Percentiles rank a stretch among this genome's conserved stretches.
Evolutionary conservation across 176 grass and related monocot species (phyloP).

Genomic region (Eragrostis curvula): DNA sequence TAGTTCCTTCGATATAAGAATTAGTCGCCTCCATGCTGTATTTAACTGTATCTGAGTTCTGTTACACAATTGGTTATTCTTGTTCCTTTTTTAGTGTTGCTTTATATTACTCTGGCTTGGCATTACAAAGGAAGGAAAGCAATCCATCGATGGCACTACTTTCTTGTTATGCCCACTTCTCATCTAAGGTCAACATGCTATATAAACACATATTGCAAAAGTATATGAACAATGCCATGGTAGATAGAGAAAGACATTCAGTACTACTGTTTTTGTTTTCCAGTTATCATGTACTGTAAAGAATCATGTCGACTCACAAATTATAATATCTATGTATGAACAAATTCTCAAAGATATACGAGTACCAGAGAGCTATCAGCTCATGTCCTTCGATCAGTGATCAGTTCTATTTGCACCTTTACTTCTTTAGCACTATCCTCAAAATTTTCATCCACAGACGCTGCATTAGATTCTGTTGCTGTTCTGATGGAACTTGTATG

Average conservation of each 20-base stretch:
- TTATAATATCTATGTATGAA: slow-evolving; percentile 19
- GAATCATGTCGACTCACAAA: slow-evolving; percentile 34
- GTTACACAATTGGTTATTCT: not conserved
- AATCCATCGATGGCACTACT: not conserved
- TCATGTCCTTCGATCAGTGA: slow-evolving; percentile 1
- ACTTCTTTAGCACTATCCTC: slow-evolving; percentile 22
- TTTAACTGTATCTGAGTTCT: not conserved
- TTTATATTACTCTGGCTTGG: not conserved
- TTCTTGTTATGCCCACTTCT: not conserved
- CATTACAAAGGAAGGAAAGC: slow-evolving; percentile 7
- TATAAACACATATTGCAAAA: not conserved
- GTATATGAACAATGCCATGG: not conserved
- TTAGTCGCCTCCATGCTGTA: not conserved
- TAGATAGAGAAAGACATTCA: not conserved
- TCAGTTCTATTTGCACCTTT: slow-evolving; percentile 5
- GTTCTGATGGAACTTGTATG: slow-evolving; percentile 20
- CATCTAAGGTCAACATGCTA: slow-evolving; percentile 1
- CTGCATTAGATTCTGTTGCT: slow-evolving; percentile 16
- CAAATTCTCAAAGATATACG: not conserved
- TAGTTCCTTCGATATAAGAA: not conserved
- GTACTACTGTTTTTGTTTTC: not conserved
- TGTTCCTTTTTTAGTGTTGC: not conserved
- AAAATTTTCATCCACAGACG: slow-evolving; percentile 24
- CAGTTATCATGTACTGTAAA: not conserved
- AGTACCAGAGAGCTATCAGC: slow-evolving; percentile 1